Percentiles rank a stretch among this genome's conserved stretches.
These are phyloP conservation scores for Saitoella complicata DNA, from an alignment of 805 yeast species.

Conservation along the genomic window DNA sequence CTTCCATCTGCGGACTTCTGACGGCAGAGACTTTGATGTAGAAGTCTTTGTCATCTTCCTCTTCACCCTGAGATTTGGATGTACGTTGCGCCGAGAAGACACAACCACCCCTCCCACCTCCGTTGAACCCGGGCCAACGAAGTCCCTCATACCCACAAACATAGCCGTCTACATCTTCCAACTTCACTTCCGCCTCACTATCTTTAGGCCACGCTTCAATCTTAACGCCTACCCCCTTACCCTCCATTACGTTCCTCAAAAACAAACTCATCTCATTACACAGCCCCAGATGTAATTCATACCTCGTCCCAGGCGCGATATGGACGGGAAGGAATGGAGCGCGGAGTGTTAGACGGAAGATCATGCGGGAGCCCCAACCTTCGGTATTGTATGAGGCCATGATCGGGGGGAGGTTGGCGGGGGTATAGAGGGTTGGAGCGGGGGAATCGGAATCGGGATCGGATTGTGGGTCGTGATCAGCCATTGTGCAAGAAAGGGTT, in stretches of 20 bases:
- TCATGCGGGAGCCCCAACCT: too few species aligned
- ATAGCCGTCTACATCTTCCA: background rate
- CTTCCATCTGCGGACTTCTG: background rate
- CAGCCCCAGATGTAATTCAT: constrained; percentile 5
- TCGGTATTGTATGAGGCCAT: too few species aligned
- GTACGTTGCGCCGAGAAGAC: constrained; percentile 1
- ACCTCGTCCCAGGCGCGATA: too few species aligned
- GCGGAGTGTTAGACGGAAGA: too few species aligned
- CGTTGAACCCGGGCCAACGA: constrained; percentile 5
- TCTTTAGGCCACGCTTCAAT: background rate
- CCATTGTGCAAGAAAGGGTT: too few species aligned
- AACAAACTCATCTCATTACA: constrained; percentile 11
- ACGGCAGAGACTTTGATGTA: background rate
- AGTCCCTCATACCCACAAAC: constrained; percentile 5
- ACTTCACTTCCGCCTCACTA: background rate
- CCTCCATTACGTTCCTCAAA: constrained; percentile 4
- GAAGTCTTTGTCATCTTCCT: background rate
- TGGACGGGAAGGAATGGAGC: too few species aligned
- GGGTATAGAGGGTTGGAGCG: too few species aligned
- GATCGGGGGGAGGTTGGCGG: too few species aligned
- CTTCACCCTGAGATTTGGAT: background rate
- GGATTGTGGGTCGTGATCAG: too few species aligned
- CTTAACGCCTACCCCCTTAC: background rate
- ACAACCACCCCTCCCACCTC: constrained; percentile 5
- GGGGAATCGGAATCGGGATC: too few species aligned